A percentile compares a stretch with the other conserved stretches of the same genome.
phyloP scores from a whole-genome alignment of 371 early-diverging fungal genomes.

The Umbelopsis sp. region DNA sequence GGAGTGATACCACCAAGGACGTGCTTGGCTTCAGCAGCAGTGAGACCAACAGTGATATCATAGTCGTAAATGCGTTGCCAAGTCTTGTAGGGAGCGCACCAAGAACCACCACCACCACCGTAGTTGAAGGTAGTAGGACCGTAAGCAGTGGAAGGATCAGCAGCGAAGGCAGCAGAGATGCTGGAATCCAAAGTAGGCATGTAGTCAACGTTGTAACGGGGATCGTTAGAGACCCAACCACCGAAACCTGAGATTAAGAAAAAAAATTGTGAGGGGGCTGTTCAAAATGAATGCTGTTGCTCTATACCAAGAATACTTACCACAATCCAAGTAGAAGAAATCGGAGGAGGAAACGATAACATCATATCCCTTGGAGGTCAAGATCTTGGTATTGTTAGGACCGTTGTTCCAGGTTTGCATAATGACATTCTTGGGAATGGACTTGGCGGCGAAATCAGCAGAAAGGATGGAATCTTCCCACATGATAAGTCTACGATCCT shows the following conservation, averaged over 20 bases:
- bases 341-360: constrained; percentile 59
- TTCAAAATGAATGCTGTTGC: background rate
- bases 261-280: background rate
- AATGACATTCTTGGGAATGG: constrained; percentile 43
- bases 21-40: constrained; percentile 50
- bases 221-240: constrained; percentile 50
- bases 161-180: constrained; percentile 1
- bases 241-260: constrained; percentile 5
- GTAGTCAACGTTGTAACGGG: constrained; percentile 30
- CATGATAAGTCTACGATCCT: constrained; percentile 36
- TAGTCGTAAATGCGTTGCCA: constrained; percentile 83
- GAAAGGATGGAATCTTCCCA: constrained; percentile 51
- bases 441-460: constrained; percentile 24
- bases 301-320: constrained; percentile 27
- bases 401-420: constrained; percentile 64
- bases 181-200: background rate
- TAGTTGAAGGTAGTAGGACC: constrained; percentile 27
- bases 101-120: constrained; percentile 18
- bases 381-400: constrained; percentile 44
- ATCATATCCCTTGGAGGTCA: constrained; percentile 54
- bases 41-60: constrained; percentile 67
- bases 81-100: constrained; percentile 66
- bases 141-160: constrained; percentile 22
- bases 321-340: constrained; percentile 76
- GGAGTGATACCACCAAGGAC: constrained; percentile 58